Conservation (phyloP, 78 protist genomes). For the Anaeramoeba flamelloides region DNA sequence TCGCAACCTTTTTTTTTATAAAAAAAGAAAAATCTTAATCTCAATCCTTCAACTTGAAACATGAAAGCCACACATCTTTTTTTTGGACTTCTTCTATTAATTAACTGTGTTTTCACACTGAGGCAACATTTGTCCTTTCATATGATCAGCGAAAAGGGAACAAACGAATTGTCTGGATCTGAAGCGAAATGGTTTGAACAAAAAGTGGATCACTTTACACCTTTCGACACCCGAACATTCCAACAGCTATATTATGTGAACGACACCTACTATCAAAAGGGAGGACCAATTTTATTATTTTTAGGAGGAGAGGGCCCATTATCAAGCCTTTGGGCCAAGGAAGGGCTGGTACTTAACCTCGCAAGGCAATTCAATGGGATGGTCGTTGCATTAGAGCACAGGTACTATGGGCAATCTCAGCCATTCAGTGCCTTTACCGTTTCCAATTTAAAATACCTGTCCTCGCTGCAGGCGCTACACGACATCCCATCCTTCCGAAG, state of each 20-base stretch:
- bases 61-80: too few species aligned
- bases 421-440: not conserved
- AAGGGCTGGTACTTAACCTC: too few species aligned
- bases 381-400: not conserved
- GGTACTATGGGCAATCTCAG: not conserved
- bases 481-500: not conserved
- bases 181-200: conserved; percentile 8
- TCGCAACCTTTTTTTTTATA: too few species aligned
- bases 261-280: conserved; percentile 10
- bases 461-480: not conserved
- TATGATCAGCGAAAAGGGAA: too few species aligned
- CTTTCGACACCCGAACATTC: conserved; percentile 4
- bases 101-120: too few species aligned
- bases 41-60: too few species aligned
- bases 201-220: conserved; percentile 28
- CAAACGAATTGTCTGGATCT: not conserved
- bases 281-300: conserved; percentile 8
- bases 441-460: not conserved
- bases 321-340: not conserved
- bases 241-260: conserved; percentile 26
- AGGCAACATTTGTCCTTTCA: too few species aligned
- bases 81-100: too few species aligned
- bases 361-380: not conserved
- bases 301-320: conserved; percentile 25
- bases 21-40: too few species aligned